phyloP scores from a whole-genome alignment of 2,329 filamentous ascomycete genomes.

The Sarocladium oryzae region DNA sequence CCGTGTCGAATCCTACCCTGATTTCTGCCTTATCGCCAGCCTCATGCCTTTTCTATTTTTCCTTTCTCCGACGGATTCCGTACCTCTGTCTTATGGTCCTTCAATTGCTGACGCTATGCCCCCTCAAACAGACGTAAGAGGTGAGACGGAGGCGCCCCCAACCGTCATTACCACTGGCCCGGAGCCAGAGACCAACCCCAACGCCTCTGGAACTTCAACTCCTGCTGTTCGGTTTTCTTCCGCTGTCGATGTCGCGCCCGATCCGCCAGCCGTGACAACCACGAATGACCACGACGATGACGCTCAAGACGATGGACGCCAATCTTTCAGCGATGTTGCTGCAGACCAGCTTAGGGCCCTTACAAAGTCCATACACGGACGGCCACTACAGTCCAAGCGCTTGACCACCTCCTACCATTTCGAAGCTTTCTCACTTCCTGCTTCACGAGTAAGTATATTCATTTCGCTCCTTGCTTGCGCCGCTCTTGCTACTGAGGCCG shows the following conservation, averaged over 20 bases:
- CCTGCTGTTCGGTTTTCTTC: conserved; percentile 66
- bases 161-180: conserved; percentile 1
- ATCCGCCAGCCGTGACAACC: conserved; percentile 16
- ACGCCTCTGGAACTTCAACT: conserved; percentile 18
- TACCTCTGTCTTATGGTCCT: neutral
- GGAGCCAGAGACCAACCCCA: neutral
- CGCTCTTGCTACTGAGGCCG: too few species aligned
- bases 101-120: conserved; percentile 4
- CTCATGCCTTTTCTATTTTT: neutral
- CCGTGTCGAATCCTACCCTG: neutral
- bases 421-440: conserved; percentile 82
- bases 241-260: conserved; percentile 52
- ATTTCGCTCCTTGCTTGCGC: neutral
- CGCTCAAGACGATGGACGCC: conserved; percentile 11
- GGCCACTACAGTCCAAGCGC: conserved; percentile 72
- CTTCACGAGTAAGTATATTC: conserved; percentile 63
- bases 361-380: conserved; percentile 64
- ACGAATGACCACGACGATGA: conserved; percentile 15
- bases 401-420: conserved; percentile 77
- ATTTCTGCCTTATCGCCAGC: neutral
- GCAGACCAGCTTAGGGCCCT: conserved; percentile 64
- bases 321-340: conserved; percentile 36
- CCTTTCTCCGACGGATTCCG: neutral
- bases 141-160: neutral
- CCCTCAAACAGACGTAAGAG: neutral